These are phyloP conservation scores for Colletotrichum somersetense DNA, from an alignment of 2,329 filamentous ascomycete species.

Conservation along the genomic window DNA sequence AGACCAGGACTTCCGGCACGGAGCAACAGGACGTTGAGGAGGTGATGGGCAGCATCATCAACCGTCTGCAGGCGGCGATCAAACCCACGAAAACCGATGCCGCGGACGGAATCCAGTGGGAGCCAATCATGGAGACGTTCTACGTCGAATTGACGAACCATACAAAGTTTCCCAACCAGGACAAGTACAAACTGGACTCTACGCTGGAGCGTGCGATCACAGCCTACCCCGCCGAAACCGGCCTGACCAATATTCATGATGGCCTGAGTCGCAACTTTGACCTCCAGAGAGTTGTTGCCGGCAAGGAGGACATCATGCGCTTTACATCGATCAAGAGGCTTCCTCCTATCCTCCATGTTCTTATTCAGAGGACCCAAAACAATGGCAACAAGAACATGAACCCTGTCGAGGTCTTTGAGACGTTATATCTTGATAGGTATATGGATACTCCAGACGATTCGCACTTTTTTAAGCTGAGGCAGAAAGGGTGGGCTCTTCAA, in stretches of 20 bases:
- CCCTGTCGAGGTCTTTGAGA: conserved; percentile 82
- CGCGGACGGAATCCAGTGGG: conserved; percentile 79
- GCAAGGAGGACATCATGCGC: conserved; percentile 65
- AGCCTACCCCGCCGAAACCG: conserved; percentile 66
- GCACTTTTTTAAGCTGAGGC: conserved; percentile 72
- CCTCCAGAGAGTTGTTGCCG: conserved; percentile 70
- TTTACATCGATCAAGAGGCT: conserved; percentile 81
- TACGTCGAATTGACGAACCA: conserved; percentile 73
- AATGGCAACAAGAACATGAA: conserved; percentile 82
- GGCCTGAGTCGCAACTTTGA: conserved; percentile 90
- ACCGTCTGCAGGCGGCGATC: conserved; percentile 91
- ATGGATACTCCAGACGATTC: conserved; percentile 75
- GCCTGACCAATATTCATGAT: conserved; percentile 77
- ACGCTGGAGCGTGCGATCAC: conserved; percentile 74
- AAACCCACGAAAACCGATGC: conserved; percentile 73
- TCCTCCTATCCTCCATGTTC: conserved; percentile 89
- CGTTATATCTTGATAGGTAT: conserved; percentile 89
- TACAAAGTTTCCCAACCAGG: conserved; percentile 64
- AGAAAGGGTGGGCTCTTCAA: conserved; percentile 81
- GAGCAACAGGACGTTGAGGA: conserved; percentile 96
- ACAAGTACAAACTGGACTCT: conserved; percentile 45
- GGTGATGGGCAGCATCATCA: conserved; percentile 92
- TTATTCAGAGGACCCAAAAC: conserved; percentile 85
- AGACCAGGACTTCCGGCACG: conserved; percentile 62
- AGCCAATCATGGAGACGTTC: conserved; percentile 80